Conservation (phyloP, 805 yeast genomes). For the Candida awuae region DNA sequence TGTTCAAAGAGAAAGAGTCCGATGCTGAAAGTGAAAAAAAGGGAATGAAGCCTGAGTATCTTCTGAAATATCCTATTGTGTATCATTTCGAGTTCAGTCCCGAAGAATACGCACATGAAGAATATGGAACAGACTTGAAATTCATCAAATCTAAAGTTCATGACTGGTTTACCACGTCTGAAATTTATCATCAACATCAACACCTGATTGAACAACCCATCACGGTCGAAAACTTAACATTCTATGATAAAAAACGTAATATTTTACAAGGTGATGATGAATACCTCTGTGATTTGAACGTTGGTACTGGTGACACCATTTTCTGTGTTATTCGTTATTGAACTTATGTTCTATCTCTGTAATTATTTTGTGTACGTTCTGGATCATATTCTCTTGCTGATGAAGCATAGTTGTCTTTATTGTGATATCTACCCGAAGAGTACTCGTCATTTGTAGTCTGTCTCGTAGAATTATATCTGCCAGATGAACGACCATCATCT, state of each 20-base stretch:
- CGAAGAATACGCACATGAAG: constrained; percentile 68
- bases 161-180: constrained; percentile 42
- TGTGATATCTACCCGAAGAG: no score
- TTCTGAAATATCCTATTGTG: constrained; percentile 33
- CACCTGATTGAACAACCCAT: constrained; percentile 12
- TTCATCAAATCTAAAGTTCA: constrained; percentile 53
- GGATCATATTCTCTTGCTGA: constrained; percentile 7
- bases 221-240: constrained; percentile 25
- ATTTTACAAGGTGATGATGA: constrained; percentile 33
- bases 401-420: neutral
- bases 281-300: constrained; percentile 42
- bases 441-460: no score
- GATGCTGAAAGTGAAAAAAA: constrained; percentile 11
- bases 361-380: neutral
- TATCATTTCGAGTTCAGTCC: constrained; percentile 78
- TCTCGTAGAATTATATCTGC: no score
- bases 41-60: constrained; percentile 2
- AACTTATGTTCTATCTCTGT: constrained; percentile 3
- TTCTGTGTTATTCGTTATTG: constrained; percentile 26
- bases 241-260: constrained; percentile 29
- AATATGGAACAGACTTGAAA: constrained; percentile 59
- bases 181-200: constrained; percentile 21
- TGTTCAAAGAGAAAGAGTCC: constrained; percentile 17
- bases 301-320: constrained; percentile 45
- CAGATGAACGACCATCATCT: no score